These are phyloP conservation scores for Piromyces sp. DNA, from an alignment of 192 early-diverging fungal species.

Conservation along the genomic window DNA sequence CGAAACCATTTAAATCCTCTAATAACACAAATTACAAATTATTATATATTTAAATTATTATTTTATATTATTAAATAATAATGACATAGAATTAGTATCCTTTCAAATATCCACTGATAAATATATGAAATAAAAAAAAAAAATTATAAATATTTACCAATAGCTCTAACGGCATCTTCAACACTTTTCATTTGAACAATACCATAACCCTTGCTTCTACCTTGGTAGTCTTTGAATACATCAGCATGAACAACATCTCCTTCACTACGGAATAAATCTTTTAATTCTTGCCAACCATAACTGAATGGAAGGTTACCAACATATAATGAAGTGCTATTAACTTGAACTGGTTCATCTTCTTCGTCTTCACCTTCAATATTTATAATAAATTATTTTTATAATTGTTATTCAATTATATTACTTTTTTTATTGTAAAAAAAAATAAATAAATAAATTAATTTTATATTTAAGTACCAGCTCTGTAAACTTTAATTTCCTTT, in stretches of 20 bases:
- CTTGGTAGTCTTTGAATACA: background rate
- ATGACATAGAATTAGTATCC: too few relatives aligned
- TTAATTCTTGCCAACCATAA: conserved; percentile 62
- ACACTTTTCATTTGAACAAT: conserved; percentile 1
- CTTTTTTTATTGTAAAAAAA: too few relatives aligned
- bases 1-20: background rate
- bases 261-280: background rate
- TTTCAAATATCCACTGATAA: too few relatives aligned
- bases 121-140: too few relatives aligned
- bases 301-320: conserved; percentile 64
- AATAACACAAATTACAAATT: background rate
- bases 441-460: too few relatives aligned
- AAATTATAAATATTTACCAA: background rate
- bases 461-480: background rate
- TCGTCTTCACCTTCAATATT: background rate
- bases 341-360: background rate
- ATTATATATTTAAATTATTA: background rate
- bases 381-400: too few relatives aligned
- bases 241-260: background rate
- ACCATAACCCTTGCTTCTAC: conserved; percentile 1
- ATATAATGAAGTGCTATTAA: conserved; percentile 13
- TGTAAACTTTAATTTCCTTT: background rate
- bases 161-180: conserved; percentile 1
- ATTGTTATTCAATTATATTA: too few relatives aligned
- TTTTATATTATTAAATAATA: background rate